These are phyloP conservation scores for Talaromyces trachyspermus DNA, from an alignment of 495 filamentous ascomycete species.

Conservation along the genomic window DNA sequence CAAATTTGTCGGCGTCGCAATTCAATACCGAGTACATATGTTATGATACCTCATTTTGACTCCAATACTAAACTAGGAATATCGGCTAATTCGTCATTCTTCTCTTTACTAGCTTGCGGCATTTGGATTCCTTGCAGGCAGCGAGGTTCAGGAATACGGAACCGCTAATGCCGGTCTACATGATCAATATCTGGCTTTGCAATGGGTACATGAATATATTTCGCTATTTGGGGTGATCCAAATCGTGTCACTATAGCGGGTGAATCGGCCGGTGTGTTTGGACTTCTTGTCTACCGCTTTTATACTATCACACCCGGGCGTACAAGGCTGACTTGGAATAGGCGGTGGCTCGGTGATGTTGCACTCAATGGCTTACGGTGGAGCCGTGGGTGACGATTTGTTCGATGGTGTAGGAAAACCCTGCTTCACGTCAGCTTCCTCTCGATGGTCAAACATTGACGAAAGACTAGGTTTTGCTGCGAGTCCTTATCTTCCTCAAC, in stretches of 20 bases:
- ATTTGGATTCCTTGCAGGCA: conserved; percentile 43
- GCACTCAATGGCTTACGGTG: conserved; percentile 43
- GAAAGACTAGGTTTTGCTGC: conserved; percentile 37
- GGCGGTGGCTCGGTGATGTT: conserved; percentile 43
- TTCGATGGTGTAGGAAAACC: conserved; percentile 21
- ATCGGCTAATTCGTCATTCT: conserved; percentile 29
- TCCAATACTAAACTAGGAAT: no score
- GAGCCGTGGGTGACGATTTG: conserved; percentile 21
- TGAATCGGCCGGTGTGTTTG: conserved; percentile 29
- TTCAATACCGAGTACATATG: conserved; percentile 45
- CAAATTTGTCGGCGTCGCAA: conserved; percentile 11
- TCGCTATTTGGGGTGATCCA: conserved; percentile 35
- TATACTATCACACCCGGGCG: no score
- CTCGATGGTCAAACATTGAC: conserved; percentile 3
- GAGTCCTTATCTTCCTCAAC: conserved; percentile 43
- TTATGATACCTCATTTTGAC: neutral
- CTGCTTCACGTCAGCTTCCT: no score
- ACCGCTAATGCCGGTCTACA: conserved; percentile 34
- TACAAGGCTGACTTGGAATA: conserved; percentile 2
- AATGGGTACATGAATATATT: conserved; percentile 41
- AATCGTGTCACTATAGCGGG: conserved; percentile 28
- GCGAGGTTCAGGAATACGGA: conserved; percentile 30
- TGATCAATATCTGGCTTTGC: conserved; percentile 28
- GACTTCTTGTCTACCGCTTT: no score
- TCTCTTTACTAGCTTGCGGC: conserved; percentile 41